phyloP scores from a whole-genome alignment of 305 asterid species.

The Fraxinus platypoda region DNA sequence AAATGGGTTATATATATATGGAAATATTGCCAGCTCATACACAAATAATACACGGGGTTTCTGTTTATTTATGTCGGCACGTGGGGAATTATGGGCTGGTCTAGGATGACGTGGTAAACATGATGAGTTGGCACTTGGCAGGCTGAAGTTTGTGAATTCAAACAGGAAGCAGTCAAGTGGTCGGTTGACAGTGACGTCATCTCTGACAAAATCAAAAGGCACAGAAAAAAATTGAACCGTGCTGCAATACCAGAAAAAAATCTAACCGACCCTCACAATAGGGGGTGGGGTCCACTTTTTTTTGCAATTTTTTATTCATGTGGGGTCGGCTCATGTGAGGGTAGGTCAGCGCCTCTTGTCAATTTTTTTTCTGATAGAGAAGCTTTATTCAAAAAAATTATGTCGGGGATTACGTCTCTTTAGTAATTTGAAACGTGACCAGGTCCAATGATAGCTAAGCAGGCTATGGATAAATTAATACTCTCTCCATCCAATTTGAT shows the following conservation, averaged over 20 bases:
- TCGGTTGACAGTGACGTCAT: slow-evolving; percentile 1
- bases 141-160: not conserved
- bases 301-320: too few species aligned
- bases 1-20: not conserved
- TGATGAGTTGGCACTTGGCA: slow-evolving; percentile 23
- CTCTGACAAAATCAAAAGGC: not conserved
- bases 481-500: too few species aligned
- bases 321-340: too few species aligned
- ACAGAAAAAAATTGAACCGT: too few species aligned
- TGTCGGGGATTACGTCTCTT: not conserved
- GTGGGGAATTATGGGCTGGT: slow-evolving; percentile 11
- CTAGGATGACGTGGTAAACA: not conserved
- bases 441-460: not conserved
- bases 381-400: too few species aligned
- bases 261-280: too few species aligned
- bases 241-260: too few species aligned
- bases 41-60: slow-evolving; percentile 44
- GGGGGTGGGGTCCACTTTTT: too few species aligned
- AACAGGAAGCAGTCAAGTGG: not conserved
- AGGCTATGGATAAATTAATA: too few species aligned
- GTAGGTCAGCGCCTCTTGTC: too few species aligned
- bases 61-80: slow-evolving; percentile 20
- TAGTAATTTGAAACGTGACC: not conserved
- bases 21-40: slow-evolving; percentile 41
- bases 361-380: too few species aligned